Conservation (phyloP, 768 basidiomycete genomes). For the Xerocomus potaroensis region DNA sequence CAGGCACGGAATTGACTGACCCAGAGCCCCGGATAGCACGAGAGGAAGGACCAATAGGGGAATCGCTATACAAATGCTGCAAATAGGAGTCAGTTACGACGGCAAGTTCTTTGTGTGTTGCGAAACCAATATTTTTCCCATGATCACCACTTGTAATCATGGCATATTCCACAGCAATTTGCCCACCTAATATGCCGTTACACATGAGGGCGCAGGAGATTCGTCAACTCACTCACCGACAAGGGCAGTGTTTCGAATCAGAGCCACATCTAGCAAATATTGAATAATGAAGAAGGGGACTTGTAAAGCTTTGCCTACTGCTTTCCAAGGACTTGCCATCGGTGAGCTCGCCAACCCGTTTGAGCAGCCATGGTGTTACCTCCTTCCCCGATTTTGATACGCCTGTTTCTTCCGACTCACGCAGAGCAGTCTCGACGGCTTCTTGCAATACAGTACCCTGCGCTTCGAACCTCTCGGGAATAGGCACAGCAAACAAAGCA, state of each 20-base stretch:
- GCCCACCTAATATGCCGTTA: slow-evolving; percentile 48
- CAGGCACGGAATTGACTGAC: background rate
- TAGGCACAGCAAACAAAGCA: slow-evolving; percentile 83
- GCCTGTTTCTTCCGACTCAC: slow-evolving; percentile 78
- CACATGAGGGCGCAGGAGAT: slow-evolving; percentile 1
- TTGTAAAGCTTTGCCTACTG: slow-evolving; percentile 42
- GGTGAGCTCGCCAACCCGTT: slow-evolving; percentile 77
- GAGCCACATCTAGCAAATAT: slow-evolving; percentile 65
- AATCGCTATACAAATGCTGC: slow-evolving; percentile 12
- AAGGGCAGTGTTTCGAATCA: slow-evolving; percentile 84
- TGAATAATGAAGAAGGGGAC: slow-evolving; percentile 1
- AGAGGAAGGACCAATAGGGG: background rate
- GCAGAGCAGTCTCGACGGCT: slow-evolving; percentile 79
- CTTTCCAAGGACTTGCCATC: slow-evolving; percentile 67
- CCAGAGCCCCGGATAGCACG: background rate
- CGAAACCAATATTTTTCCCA: slow-evolving; percentile 17
- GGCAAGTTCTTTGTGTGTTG: background rate
- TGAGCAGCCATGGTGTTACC: slow-evolving; percentile 91
- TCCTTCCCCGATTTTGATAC: slow-evolving; percentile 81
- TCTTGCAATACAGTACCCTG: slow-evolving; percentile 67
- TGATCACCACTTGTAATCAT: slow-evolving; percentile 35
- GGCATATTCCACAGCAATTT: slow-evolving; percentile 76
- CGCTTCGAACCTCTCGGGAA: slow-evolving; percentile 70
- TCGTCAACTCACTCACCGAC: slow-evolving; percentile 52
- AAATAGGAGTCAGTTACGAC: slow-evolving; percentile 1